Conservation (phyloP, 441 rosid genomes). For the Corymbia citriodora region DNA sequence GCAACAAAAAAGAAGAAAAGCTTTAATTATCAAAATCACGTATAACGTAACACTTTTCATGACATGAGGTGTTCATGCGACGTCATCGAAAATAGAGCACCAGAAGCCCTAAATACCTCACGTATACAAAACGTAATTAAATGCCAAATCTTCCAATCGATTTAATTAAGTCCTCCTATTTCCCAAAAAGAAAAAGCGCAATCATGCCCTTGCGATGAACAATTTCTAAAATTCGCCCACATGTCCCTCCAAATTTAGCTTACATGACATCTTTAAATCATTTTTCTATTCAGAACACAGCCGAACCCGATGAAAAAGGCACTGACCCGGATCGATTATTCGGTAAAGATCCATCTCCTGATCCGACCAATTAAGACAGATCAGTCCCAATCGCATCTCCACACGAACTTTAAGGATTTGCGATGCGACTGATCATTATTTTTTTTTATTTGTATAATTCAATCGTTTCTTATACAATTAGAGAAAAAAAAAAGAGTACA, state of each 20-base stretch:
- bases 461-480: not conserved
- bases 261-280: not conserved
- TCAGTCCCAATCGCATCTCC: not conserved
- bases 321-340: accelerated
- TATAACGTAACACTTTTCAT: too few relatives aligned
- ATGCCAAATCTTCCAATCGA: not conserved
- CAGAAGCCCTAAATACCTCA: not conserved
- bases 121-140: not conserved
- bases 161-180: not conserved
- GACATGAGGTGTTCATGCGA: not conserved
- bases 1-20: not conserved
- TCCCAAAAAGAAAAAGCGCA: not conserved
- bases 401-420: not conserved
- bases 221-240: not conserved
- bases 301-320: accelerated
- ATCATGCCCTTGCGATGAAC: not conserved
- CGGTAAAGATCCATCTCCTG: not conserved
- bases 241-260: accelerated
- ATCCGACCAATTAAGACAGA: too few relatives aligned
- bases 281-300: too few relatives aligned
- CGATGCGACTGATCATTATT: not conserved
- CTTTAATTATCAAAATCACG: not conserved
- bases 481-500: too few relatives aligned
- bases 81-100: not conserved
- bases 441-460: too few relatives aligned